Base-by-base conservation (phyloP, 305 asterid genomes). In the Ajuga reptans region DNA sequence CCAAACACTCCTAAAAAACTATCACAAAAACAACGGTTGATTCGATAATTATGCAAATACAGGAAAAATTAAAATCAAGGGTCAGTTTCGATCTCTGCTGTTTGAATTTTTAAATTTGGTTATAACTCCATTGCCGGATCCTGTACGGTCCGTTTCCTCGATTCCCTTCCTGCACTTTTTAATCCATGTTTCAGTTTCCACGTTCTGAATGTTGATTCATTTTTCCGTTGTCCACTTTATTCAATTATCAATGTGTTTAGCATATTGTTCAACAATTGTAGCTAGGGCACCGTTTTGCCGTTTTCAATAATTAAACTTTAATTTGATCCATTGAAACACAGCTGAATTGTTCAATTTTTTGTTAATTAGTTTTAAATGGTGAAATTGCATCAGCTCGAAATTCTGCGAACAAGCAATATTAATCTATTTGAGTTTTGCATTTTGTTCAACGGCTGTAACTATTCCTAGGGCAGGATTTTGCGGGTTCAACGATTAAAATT, bases 41-140 rank as follows among this genome's bases (percentile, higher is more conserved):
- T 60, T 51, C 69, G 24, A 50, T 14, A 12, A 27, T 36, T 8
- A 60, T 69, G 43, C 68, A 34, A n/a, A 59, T 21, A 6, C 27
- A 15, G 6, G 37, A 61, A 10, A 3, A 39, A 27, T 15, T 10
- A 17, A 10, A 18, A 2, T 12, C 64, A 41, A 43, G 1, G 71
- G 57, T 63, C 4, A 29, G 50, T 29, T 42, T 14, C 27, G 37
- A 63, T 72, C 65, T 53, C 71, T 50, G 50, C 69, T 27, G n/a
- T 41, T 11, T 41, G 6, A 54, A 39, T 51, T 27, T 10, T 36
- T 27, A 3, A 2, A 27, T 15, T 9, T 29, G 41, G 15, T 4
- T 10, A 9, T 9, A 3, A 39, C 46, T 36, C 65, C 42, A 42
- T 50, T 52, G 52, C 61, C 31, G 62, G 24, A 12, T 49, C 49